phyloP scores from a whole-genome alignment of 176 grass and related monocot species.

The Alopecurus myosuroides region DNA sequence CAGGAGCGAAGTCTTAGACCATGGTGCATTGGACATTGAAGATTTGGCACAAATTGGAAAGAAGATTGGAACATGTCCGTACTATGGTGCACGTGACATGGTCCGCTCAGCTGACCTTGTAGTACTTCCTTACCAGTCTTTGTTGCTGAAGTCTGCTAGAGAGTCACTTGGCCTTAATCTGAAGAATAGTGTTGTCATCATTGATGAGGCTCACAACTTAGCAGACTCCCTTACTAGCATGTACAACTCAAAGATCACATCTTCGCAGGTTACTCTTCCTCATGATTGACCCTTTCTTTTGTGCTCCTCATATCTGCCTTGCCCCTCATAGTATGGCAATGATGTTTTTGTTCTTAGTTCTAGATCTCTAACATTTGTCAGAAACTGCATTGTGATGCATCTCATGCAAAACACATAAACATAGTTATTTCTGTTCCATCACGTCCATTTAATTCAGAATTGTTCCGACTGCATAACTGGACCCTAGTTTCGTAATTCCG shows the following conservation, averaged over 20 bases:
- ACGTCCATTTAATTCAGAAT: neutral
- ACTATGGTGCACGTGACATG: constrained; percentile 79
- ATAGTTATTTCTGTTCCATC: neutral
- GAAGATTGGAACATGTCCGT: constrained; percentile 81
- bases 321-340: neutral
- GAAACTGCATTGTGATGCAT: neutral
- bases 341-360: neutral
- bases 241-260: constrained; percentile 78
- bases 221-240: constrained; percentile 78
- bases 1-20: constrained; percentile 46
- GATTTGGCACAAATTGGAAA: constrained; percentile 74
- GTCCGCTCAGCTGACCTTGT: constrained; percentile 70
- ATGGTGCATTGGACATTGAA: constrained; percentile 77
- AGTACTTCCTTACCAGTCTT: constrained; percentile 87
- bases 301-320: neutral
- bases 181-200: constrained; percentile 83
- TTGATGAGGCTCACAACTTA: constrained; percentile 95
- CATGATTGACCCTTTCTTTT: neutral
- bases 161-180: constrained; percentile 88
- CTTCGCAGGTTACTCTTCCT: constrained; percentile 47
- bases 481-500: neutral
- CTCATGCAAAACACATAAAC: neutral
- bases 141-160: constrained; percentile 79
- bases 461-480: neutral
- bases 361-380: neutral